Percentiles rank a stretch among this genome's conserved stretches.
Conservation (phyloP, 2,329 filamentous ascomycete species). For the Endocalyx cinctus region DNA sequence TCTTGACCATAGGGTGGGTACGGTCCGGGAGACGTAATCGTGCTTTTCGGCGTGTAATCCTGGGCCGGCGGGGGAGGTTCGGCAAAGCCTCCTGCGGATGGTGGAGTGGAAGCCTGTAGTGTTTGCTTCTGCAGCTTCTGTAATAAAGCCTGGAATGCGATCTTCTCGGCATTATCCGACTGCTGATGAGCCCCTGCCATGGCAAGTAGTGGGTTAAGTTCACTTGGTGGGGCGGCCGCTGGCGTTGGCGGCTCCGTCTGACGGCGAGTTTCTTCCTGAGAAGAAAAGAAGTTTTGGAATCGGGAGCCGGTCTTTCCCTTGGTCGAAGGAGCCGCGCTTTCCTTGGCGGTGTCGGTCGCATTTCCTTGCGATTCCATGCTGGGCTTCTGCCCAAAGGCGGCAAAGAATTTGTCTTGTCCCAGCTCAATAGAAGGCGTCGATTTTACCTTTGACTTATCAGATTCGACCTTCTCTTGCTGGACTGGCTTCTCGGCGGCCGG, state of each 20-base stretch:
- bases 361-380: conserved; percentile 43
- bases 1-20: conserved; percentile 44
- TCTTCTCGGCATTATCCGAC: conserved; percentile 65
- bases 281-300: conserved; percentile 77
- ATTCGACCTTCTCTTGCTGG: conserved; percentile 34
- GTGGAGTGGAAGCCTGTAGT: conserved; percentile 36
- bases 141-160: conserved; percentile 78
- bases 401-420: conserved; percentile 75
- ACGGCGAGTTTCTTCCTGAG: conserved; percentile 48
- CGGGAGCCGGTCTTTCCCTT: conserved; percentile 63
- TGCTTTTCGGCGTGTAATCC: conserved; percentile 31
- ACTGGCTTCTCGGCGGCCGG: conserved; percentile 29
- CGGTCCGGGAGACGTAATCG: conserved; percentile 42
- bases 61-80: conserved; percentile 25
- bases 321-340: conserved; percentile 31
- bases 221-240: conserved; percentile 27
- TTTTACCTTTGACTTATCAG: conserved; percentile 51
- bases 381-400: conserved; percentile 42
- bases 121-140: conserved; percentile 70
- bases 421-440: conserved; percentile 61
- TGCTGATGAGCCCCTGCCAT: conserved; percentile 27
- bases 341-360: conserved; percentile 43
- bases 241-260: conserved; percentile 46
- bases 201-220: conserved; percentile 25
- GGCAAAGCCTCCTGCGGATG: conserved; percentile 31